Conservation (phyloP, 495 filamentous ascomycete species). For the Trichoderma orchidacearum region DNA sequence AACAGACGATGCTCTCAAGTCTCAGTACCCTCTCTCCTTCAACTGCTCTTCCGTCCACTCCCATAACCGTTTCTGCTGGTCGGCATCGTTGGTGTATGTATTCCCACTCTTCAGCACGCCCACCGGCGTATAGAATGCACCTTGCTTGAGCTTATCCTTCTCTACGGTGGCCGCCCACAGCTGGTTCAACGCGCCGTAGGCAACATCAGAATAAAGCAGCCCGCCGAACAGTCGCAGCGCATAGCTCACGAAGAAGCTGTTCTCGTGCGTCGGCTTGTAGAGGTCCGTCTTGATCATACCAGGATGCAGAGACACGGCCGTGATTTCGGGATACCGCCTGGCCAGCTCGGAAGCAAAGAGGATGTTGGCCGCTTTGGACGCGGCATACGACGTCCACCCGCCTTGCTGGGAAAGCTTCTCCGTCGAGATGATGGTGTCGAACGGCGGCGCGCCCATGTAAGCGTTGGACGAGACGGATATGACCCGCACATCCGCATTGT, state of each 20-base stretch:
- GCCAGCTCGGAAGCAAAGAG: conserved; percentile 26
- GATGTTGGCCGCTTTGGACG: conserved; percentile 36
- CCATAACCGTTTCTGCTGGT: conserved; percentile 36
- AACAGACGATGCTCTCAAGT: not conserved
- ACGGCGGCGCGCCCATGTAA: conserved; percentile 17
- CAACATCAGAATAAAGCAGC: not conserved
- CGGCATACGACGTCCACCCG: conserved; percentile 26
- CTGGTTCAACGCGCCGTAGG: conserved; percentile 41
- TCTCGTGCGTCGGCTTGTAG: conserved; percentile 9
- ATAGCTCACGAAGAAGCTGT: not conserved
- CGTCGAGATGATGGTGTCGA: conserved; percentile 21
- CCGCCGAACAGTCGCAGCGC: not conserved
- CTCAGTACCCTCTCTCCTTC: conserved; percentile 8
- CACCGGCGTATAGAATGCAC: conserved; percentile 41
- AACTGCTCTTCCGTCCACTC: conserved; percentile 45
- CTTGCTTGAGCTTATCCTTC: conserved; percentile 21
- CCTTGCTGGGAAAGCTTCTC: conserved; percentile 12
- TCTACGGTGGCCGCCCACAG: conserved; percentile 42
- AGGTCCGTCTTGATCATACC: conserved; percentile 46
- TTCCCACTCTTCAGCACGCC: conserved; percentile 24
- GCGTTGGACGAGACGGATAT: conserved; percentile 18
- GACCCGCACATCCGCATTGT: conserved; percentile 25
- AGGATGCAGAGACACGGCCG: conserved; percentile 48
- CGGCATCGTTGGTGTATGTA: conserved; percentile 19
- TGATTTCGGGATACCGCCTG: conserved; percentile 38